phyloP scores from a whole-genome alignment of 1,284 basidiomycete genomes.

The Fomitopsis betulina region DNA sequence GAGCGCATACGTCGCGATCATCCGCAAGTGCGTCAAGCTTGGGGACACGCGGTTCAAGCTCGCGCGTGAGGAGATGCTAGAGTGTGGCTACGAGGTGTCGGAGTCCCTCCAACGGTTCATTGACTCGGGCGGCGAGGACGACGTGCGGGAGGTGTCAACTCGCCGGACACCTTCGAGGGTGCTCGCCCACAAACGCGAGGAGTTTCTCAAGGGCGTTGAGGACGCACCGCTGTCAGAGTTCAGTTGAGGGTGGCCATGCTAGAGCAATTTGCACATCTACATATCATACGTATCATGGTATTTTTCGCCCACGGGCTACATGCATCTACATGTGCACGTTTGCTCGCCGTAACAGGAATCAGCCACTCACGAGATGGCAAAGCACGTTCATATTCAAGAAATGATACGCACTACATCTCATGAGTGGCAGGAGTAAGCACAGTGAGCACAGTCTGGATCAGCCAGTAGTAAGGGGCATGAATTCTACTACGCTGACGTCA shows the following conservation, averaged over 20 bases:
- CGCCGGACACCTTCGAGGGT: neutral
- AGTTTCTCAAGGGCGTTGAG: neutral
- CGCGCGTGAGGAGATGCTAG: conserved; percentile 68
- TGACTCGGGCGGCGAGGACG: conserved; percentile 22
- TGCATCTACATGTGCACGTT: no score
- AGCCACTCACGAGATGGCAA: no score
- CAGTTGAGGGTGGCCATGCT: neutral
- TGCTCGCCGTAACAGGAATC: no score
- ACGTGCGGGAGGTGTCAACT: neutral
- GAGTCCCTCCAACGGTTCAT: conserved; percentile 31
- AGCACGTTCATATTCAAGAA: no score
- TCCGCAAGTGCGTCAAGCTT: conserved; percentile 50
- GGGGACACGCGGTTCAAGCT: conserved; percentile 62
- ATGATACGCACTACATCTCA: no score
- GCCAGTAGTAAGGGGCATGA: no score
- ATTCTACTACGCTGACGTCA: no score
- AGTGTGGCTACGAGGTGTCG: conserved; percentile 40
- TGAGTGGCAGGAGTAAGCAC: no score
- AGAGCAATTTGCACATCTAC: neutral
- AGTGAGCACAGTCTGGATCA: no score
- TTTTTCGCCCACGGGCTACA: neutral
- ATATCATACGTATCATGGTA: neutral
- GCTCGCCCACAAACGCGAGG: neutral
- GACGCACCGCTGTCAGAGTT: neutral
- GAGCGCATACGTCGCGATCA: conserved; percentile 57